Evolutionary conservation across 1,139 yeast genomes (phyloP), one percentile per base, ranked within the genome.

Genomic region (Diutina pseudorugosa): DNA sequence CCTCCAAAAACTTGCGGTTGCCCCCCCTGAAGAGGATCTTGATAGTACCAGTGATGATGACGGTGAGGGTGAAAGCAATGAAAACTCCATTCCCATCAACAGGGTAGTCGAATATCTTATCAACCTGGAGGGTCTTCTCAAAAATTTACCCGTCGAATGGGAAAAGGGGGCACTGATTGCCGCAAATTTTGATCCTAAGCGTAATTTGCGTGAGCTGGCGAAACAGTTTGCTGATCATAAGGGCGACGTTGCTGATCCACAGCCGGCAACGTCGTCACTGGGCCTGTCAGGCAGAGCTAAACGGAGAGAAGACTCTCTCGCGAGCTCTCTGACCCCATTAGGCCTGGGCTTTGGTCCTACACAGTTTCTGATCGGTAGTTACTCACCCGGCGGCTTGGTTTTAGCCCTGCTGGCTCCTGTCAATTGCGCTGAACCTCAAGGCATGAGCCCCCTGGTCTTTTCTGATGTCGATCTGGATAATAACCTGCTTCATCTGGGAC

Each of bases 91-190:
- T 19, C 77, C 80, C n/a, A 73, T 80, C 47, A 80, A 80, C 58
- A 70, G 72, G 55, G 75, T 78, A 16, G 77, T 80, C 11, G 61
- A 69, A 8, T 66, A 73, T 55, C 62, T 79, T 51, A 70, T 77
- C 41, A 65, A 65, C 47, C 63, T n/a, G 36, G 62, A 70, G 56
- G 71, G 70, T 11, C 59, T 73, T 51, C 63, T 74, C 51, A 62
- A 64, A 47, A 68, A 69, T 53, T 59, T 69, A 27, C 77, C 78
- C 0, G 61, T 72, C 51, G 77, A 72, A 53, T 74, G 78, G 78
- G 78, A 73, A 54, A 63, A 62, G 52, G 77, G 76, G 2, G 75
- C 75, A 1, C 55, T 63, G 16, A 68, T 72, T 21, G 76, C 77
- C 23, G 75, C 76, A 7, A 67, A 63, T 11, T 45, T 45, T 18